Conservation (phyloP, 805 yeast species). For the Wickerhamomyces kurtzmanii region DNA sequence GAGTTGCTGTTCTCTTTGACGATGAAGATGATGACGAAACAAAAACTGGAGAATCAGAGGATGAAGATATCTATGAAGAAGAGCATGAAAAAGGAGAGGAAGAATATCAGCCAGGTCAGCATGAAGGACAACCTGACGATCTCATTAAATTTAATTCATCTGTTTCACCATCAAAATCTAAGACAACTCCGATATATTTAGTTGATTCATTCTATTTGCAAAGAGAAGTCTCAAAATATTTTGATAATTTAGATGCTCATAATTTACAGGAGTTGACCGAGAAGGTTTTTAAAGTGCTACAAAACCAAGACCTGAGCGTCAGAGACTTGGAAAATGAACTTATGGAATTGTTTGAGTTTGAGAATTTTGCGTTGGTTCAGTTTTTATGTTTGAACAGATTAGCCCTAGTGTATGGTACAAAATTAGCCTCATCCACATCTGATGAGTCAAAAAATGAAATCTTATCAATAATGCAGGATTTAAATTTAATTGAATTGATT, state of each 20-base stretch:
- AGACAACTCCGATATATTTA: slow-evolving; percentile 1
- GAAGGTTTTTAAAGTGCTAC: slow-evolving; percentile 29
- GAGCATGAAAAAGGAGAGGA: slow-evolving; percentile 15
- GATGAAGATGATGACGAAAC: slow-evolving; percentile 30
- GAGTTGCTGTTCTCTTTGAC: slow-evolving; percentile 32
- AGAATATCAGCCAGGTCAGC: slow-evolving; percentile 14
- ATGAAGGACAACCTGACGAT: slow-evolving; percentile 12
- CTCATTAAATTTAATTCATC: slow-evolving; percentile 11
- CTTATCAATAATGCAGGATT: slow-evolving; percentile 30
- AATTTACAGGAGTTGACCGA: slow-evolving; percentile 28
- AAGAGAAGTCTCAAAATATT: slow-evolving; percentile 29
- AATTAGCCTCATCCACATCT: slow-evolving; percentile 25
- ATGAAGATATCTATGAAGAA: slow-evolving; percentile 19
- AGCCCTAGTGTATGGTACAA: slow-evolving; percentile 44
- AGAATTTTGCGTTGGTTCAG: slow-evolving; percentile 38
- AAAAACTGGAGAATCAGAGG: slow-evolving; percentile 6
- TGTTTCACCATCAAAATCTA: slow-evolving; percentile 4
- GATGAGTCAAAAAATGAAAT: slow-evolving; percentile 25
- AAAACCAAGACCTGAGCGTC: slow-evolving; percentile 22
- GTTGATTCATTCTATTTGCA: slow-evolving; percentile 47
- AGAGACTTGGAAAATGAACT: slow-evolving; percentile 46
- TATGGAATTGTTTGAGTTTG: slow-evolving; percentile 39
- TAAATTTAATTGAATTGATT: slow-evolving; percentile 30
- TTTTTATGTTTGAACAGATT: slow-evolving; percentile 39
- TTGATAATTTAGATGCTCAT: slow-evolving; percentile 26